Evolutionary conservation across 1,284 basidiomycete species (phyloP), one percentile per base, ranked within the genome.

Genomic region (Spongiforma sp.): DNA sequence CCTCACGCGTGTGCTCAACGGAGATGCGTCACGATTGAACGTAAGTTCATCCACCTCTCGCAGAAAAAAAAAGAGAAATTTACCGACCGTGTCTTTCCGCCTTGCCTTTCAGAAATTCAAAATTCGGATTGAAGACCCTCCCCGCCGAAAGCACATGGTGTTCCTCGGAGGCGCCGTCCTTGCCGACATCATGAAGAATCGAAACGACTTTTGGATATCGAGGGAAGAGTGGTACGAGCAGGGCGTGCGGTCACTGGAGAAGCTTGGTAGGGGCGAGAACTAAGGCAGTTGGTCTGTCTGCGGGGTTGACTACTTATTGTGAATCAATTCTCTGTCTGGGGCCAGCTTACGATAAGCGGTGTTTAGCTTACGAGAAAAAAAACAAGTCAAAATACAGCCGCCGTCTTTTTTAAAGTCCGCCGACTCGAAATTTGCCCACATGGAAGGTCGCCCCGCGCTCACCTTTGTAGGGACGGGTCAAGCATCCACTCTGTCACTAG

Each of bases 121-220:
- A 84, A 96, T 99, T 76, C 89, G 93, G 54, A 98, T 99, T 74
- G 97, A 99, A 81, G 97, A 99, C 79, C 96, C 97, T 24, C 97
- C 97, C 33, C 90, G 96, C 74, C 88, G 98, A 78, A 99, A 99
- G 81, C 96, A 99, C 81, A 98, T 98, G 96, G 97, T 99, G 60
- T 99, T 99, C 89, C 86, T 99, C 15, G 97, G 98, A 43, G 97
- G 97, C 61, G 97, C 94, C 5, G 95, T 97, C 7, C 83, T 98
- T 30, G 96, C 96, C 7, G 96, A 99, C 78, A 99, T 99, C 80
- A 99, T 99, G 97, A 98, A 98, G 83, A 86, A 85, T 75, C 87
- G 95, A 46, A 89, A 95, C 74, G 93, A 94, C 73, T 99, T 99
- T 84, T 99, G 97, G 96, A 91, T 98, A 76, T 87, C 94, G 61